A percentile compares a stretch with the other conserved stretches of the same genome.
phyloP scores from a whole-genome alignment of 116 monocot genomes.

The Posidonia oceanica region DNA sequence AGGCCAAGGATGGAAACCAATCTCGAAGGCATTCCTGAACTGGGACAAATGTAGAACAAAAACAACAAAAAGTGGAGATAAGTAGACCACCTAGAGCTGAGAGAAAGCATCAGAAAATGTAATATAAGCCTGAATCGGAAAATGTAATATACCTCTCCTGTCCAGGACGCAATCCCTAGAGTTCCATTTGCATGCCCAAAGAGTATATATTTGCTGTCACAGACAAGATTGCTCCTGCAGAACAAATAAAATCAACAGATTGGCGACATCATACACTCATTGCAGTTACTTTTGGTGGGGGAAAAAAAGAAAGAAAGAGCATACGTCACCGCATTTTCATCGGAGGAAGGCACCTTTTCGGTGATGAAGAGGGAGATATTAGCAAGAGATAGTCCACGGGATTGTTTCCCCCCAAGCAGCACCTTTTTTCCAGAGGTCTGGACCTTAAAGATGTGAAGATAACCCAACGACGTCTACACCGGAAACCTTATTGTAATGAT shows the following conservation, averaged over 20 bases:
- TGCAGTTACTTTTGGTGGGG: background rate
- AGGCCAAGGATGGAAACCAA: slow-evolving; percentile 22
- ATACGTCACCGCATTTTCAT: slow-evolving; percentile 54
- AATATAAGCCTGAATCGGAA: background rate
- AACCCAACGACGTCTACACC: slow-evolving; percentile 65
- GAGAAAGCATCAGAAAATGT: background rate
- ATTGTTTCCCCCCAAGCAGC: slow-evolving; percentile 70
- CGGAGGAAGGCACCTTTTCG: slow-evolving; percentile 69
- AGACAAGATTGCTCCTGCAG: slow-evolving; percentile 88
- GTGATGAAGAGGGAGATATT: slow-evolving; percentile 54
- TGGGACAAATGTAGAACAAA: slow-evolving; percentile 17
- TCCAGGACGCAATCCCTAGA: slow-evolving; percentile 71
- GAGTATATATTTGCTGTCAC: slow-evolving; percentile 80
- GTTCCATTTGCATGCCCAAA: slow-evolving; percentile 72
- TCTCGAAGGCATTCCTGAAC: slow-evolving; percentile 58
- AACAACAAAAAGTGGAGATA: too few species aligned
- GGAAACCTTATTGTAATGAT: background rate
- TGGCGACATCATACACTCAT: background rate
- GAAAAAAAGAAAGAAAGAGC: background rate
- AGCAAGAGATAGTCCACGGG: slow-evolving; percentile 49
- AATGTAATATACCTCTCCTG: slow-evolving; percentile 58
- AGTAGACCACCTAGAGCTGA: too few species aligned
- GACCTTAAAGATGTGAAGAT: slow-evolving; percentile 76
- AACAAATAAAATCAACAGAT: slow-evolving; percentile 7
- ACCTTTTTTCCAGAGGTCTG: slow-evolving; percentile 61